Evolutionary conservation across 768 basidiomycete genomes (phyloP), one percentile per base, ranked within the genome.

Genomic region (Tylopilus cervinicoccineus): DNA sequence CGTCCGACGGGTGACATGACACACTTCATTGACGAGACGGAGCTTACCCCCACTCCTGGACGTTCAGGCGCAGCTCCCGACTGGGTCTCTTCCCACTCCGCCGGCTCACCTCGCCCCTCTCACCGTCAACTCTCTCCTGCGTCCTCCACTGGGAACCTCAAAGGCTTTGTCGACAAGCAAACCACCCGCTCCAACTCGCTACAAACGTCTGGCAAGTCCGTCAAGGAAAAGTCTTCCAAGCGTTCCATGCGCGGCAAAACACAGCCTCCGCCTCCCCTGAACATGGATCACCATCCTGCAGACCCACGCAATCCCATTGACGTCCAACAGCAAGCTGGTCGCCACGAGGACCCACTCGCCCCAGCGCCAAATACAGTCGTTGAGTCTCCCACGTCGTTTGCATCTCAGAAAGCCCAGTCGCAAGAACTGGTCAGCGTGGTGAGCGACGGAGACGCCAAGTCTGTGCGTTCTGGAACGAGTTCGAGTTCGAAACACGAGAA

Each of bases 71-170:
- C 52, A 19, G 5, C 46, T 5, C 44, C 45, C 7, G 64, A 64
- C 28, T 58, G 62, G 62, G 28, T 38, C 8, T 50, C 58, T 0
- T 31, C 51, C 0, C 45, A 29, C 44, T 42, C 55, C 10, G 19
- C 45, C 8, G 28, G n/a, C 16, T 55, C 65, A 14, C 51, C 59
- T 1, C 3, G 23, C 17, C 5, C 45, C 3, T 45, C 58, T 20
- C 19, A 51, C 13, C 65, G 47, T 11, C 62, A 60, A 24, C 61
- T 67, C 20, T 51, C 67, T 5, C 67, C 67, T 6, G 65, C 67
- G 0, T 67, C 65, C 2, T 67, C 65, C 6, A 61, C 65, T 2
- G 65, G 62, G 1, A 67, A 67, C 51, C 55, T 67, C 45, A 66
- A 32, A 42, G 57, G 53, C 22, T 55, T 60, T 17, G 45, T 68